phyloP scores from a whole-genome alignment of 2,329 filamentous ascomycete species.

The Rachicladosporium sp. region DNA sequence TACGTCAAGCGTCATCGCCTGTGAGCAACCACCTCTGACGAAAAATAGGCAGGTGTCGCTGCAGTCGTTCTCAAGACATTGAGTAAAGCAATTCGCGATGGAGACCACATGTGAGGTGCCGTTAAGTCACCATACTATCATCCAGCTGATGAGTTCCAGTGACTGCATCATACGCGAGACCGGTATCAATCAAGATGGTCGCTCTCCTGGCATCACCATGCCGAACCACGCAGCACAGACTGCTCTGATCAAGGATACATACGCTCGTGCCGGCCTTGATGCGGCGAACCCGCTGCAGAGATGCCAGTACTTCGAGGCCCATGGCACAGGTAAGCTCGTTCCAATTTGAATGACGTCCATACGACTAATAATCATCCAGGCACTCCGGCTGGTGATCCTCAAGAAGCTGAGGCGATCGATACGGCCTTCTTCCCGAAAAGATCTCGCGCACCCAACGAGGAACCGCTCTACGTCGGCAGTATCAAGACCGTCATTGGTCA shows the following conservation, averaged over 20 bases:
- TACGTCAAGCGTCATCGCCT: too few relatives aligned
- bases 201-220: constrained; percentile 26
- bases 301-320: constrained; percentile 12
- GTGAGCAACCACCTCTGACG: too few relatives aligned
- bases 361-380: neutral
- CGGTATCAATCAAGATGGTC: neutral
- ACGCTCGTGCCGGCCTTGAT: constrained; percentile 25
- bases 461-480: constrained; percentile 12
- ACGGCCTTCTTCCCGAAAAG: constrained; percentile 4
- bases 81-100: constrained; percentile 7
- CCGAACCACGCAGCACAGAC: constrained; percentile 27
- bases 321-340: constrained; percentile 13
- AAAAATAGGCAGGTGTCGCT: constrained; percentile 13
- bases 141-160: too few relatives aligned
- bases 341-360: too few relatives aligned
- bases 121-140: neutral
- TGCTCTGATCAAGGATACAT: constrained; percentile 25
- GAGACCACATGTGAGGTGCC: constrained; percentile 10
- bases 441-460: constrained; percentile 1
- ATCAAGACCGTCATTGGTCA: constrained; percentile 18
- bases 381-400: constrained; percentile 19
- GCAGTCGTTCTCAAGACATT: constrained; percentile 18
- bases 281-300: neutral
- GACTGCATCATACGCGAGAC: constrained; percentile 1
- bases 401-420: constrained; percentile 15